Base-by-base conservation (phyloP, 2,329 filamentous ascomycete genomes). In the Talaromyces atroroseus region DNA sequence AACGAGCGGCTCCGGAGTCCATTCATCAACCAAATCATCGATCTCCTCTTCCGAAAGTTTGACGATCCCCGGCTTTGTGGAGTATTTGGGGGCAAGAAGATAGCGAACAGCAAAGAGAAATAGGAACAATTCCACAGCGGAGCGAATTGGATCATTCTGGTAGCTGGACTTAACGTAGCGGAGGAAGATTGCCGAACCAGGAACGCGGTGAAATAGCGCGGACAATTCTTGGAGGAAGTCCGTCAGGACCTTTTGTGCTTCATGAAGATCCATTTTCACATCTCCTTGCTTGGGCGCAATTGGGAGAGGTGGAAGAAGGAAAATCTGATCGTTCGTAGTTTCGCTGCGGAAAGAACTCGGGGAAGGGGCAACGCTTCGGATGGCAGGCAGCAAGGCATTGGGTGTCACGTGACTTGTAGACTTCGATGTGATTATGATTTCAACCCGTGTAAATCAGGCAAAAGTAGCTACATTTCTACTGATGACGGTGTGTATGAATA, bases 91-190 rank as follows among this genome's bases (percentile, higher is more conserved):
- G 60, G 91, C 88, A 60, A 97, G 80, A 54, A 99, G 80, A 73
- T 99, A 99, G 61, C 92, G 85, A 57, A 99, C 88, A 61, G 95
- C 95, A 76, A 99, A 99, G 54, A 99, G 84, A 64, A 99, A 89
- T 58, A 99, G 81, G 63, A 97, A 86, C 51, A 99, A 79, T 75
- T 99, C 94, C 63, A 99, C 90, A 40, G 90, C 90, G 52, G 90
- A 95, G 54, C 95, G 88, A 56, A 97, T 85, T 10, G 94, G 94
- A 67, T 99, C 94, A 70, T 99, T 88, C 77, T 99, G 94, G 78
- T 99, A 97, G 71, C 91, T 96, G 57, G 91, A 96, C 73, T 90
- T 90, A 70, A 99, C 91, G 75, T 99, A 99, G 61, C 94, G 89
- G 64, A 95, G 83, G 66, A 97, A 80, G 65, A 99, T 96, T 44